Conservation (phyloP, 2,329 filamentous ascomycete genomes). For the Bipolaris oryzae region DNA sequence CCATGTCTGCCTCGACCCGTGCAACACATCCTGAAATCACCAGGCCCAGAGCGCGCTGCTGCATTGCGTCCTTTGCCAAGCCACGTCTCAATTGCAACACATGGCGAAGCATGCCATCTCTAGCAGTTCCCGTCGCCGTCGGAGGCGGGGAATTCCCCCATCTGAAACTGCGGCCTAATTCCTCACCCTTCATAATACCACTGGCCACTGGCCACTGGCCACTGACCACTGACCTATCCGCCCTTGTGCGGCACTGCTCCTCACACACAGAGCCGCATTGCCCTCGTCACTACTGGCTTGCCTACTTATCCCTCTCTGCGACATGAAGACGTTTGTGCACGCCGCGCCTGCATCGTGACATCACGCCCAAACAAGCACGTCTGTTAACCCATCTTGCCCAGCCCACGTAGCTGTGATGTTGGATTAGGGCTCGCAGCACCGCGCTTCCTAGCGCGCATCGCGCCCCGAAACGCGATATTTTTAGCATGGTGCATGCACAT, state of each 20-base stretch:
- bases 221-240: constrained; percentile 2
- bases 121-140: constrained; percentile 1
- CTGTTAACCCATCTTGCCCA: constrained; percentile 5
- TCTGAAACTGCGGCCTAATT: constrained; percentile 3
- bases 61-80: constrained; percentile 19
- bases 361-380: constrained; percentile 3
- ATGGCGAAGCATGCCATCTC: constrained; percentile 10
- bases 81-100: constrained; percentile 22
- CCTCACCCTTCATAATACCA: constrained; percentile 1
- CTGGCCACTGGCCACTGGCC: too few species aligned
- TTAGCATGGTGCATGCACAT: constrained; percentile 21
- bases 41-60: constrained; percentile 3
- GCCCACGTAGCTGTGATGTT: constrained; percentile 20
- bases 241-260: constrained; percentile 6
- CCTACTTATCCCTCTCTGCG: too few species aligned
- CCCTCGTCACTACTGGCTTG: too few species aligned
- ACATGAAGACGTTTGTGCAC: neutral
- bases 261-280: neutral
- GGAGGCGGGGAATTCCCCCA: constrained; percentile 3
- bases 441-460: constrained; percentile 18
- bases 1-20: neutral
- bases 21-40: too few species aligned
- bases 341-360: neutral
- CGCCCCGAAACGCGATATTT: constrained; percentile 26
- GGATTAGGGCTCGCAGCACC: constrained; percentile 22